Percentiles rank a stretch among this genome's conserved stretches.
These are phyloP conservation scores for Fusarium coffeatum DNA, from an alignment of 2,329 filamentous ascomycete species.

Conservation along the genomic window DNA sequence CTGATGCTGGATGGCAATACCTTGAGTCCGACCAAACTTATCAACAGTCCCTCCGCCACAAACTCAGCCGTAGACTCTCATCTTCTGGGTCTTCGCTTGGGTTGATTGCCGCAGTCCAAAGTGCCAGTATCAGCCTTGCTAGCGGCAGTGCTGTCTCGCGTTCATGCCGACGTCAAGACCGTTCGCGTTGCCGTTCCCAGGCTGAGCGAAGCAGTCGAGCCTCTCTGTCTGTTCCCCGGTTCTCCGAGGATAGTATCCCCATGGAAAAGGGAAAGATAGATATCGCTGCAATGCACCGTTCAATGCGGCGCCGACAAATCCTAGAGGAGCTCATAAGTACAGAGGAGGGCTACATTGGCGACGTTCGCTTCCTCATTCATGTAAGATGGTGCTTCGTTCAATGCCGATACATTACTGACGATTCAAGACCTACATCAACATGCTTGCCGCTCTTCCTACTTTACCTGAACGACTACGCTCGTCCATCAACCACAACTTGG, in stretches of 20 bases:
- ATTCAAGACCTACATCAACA: conserved; percentile 75
- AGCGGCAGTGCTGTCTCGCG: conserved; percentile 76
- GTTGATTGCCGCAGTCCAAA: conserved; percentile 84
- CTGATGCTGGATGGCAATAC: conserved; percentile 17
- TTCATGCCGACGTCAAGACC: conserved; percentile 64
- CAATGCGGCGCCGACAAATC: conserved; percentile 80
- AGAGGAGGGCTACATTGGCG: conserved; percentile 88
- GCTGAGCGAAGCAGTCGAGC: conserved; percentile 72
- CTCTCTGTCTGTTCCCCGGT: conserved; percentile 68
- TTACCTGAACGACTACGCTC: conserved; percentile 72
- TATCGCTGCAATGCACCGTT: conserved; percentile 75
- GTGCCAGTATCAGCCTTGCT: conserved; percentile 80
- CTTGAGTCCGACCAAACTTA: conserved; percentile 4
- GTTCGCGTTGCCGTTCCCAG: conserved; percentile 66
- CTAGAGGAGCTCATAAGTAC: conserved; percentile 87
- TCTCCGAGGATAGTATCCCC: conserved; percentile 73
- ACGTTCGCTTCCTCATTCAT: conserved; percentile 87
- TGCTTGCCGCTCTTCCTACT: conserved; percentile 77
- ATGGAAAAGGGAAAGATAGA: conserved; percentile 70
- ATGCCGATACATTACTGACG: conserved; percentile 32
- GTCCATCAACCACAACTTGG: conserved; percentile 82
- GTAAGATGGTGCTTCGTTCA: conserved; percentile 60
- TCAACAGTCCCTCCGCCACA: conserved; percentile 18
- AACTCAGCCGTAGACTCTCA: conserved; percentile 62
- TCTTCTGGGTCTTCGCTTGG: conserved; percentile 81